phyloP scores from a whole-genome alignment of 2,329 filamentous ascomycete species.

The Diaporthe amygdali region DNA sequence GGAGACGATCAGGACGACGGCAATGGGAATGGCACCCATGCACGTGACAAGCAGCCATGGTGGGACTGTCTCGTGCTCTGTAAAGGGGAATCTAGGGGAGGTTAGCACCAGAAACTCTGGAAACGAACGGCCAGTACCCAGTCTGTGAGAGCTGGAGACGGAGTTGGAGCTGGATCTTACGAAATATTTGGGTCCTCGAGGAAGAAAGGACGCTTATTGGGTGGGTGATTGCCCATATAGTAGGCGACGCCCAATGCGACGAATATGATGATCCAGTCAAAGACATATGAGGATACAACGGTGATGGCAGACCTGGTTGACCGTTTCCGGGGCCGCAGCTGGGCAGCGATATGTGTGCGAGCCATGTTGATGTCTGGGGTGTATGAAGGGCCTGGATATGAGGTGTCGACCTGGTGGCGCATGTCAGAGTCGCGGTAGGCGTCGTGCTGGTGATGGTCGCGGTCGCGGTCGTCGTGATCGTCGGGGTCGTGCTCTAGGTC shows the following conservation, averaged over 20 bases:
- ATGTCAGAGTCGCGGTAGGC: neutral
- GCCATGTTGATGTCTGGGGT: constrained; percentile 7
- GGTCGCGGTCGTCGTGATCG: constrained; percentile 3
- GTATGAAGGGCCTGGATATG: constrained; percentile 7
- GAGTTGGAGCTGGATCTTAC: constrained; percentile 43
- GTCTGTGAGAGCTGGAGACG: neutral
- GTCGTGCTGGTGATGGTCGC: neutral
- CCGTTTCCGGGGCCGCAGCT: constrained; percentile 19
- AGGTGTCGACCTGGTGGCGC: constrained; percentile 12
- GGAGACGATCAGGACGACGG: constrained; percentile 71
- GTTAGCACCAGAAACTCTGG: neutral
- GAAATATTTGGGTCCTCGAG: constrained; percentile 79
- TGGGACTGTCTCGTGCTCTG: constrained; percentile 73
- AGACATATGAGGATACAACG: constrained; percentile 68
- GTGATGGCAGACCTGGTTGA: constrained; percentile 34
- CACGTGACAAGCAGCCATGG: constrained; percentile 69
- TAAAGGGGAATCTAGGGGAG: constrained; percentile 68
- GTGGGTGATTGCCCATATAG: constrained; percentile 62
- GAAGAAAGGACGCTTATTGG: constrained; percentile 74
- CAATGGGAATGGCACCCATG: constrained; percentile 66
- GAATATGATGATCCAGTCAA: constrained; percentile 76
- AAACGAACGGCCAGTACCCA: neutral
- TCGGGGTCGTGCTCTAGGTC: constrained; percentile 10
- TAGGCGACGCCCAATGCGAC: constrained; percentile 63
- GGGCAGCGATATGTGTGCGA: constrained; percentile 14